These are phyloP conservation scores for Phialophora tarda DNA, from an alignment of 2,329 filamentous ascomycete genomes.

Conservation along the genomic window DNA sequence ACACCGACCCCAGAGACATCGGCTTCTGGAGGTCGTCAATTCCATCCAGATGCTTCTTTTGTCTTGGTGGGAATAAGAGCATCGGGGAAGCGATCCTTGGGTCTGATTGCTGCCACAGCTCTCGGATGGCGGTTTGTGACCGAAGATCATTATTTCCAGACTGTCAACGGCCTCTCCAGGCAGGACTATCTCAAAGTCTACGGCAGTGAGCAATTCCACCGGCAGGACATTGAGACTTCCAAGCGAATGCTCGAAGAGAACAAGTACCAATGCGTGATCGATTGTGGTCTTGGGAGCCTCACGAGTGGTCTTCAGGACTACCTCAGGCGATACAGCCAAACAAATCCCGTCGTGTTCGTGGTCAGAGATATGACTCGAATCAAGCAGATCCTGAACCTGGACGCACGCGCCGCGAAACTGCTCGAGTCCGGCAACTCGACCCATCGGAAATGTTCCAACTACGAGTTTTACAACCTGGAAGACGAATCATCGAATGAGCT, in stretches of 20 bases:
- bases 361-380: constrained; percentile 50
- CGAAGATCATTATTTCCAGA: constrained; percentile 53
- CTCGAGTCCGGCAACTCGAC: constrained; percentile 53
- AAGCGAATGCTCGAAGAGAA: constrained; percentile 54
- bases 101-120: constrained; percentile 51
- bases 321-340: constrained; percentile 46
- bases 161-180: constrained; percentile 49
- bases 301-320: constrained; percentile 51
- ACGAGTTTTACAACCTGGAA: constrained; percentile 56
- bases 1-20: constrained; percentile 10
- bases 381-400: constrained; percentile 50
- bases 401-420: constrained; percentile 51
- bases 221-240: constrained; percentile 50
- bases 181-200: constrained; percentile 50
- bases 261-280: constrained; percentile 50
- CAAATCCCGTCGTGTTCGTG: constrained; percentile 51
- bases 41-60: constrained; percentile 49
- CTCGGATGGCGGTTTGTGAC: constrained; percentile 52
- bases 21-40: constrained; percentile 26
- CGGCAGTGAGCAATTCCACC: constrained; percentile 52
- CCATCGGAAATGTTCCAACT: constrained; percentile 56
- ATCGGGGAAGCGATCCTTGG: constrained; percentile 52
- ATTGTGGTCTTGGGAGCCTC: constrained; percentile 51
- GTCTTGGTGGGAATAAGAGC: constrained; percentile 52
- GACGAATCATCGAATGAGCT: constrained; percentile 49